Evolutionary conservation across 768 basidiomycete genomes (phyloP), one percentile per base, ranked within the genome.

Genomic region (Mycena sanguinolenta): DNA sequence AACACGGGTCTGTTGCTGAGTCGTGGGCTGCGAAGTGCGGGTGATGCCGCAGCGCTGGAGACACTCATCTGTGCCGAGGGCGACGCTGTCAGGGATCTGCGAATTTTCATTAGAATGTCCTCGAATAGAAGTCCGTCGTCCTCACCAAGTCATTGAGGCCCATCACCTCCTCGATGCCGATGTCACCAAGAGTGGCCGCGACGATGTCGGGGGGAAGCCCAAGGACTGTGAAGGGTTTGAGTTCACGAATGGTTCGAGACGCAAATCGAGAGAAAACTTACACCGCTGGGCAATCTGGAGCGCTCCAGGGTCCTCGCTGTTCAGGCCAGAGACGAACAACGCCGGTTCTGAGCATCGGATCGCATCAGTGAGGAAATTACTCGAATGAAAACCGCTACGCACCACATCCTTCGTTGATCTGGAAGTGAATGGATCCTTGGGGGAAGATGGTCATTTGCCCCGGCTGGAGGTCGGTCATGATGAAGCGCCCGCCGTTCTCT

Each of bases 401-500:
- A 74, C 73, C 34, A 54, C 73, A 74, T n/a, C 65, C 67, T 9
- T 54, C 52, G 52, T 74, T 74, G 52, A 67, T 34, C 61, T 74
- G 63, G 67, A 74, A 74, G 49, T 73, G 72, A 6, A 75, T 69
- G 2, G 69, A 63, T 16, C 72, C 72, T 64, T 64, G 27, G 39
- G 75, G 54, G 63, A 69, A 65, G 53, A 72, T 21, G n/a, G 75
- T 67, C 59, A 64, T 19, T 65, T 74, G 7, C 49, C 63, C 27
- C 27, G 72, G 28, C 36, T 62, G 50, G 58, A 73, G 58, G 30
- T 67, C 65, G 52, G 62, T 70, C 69, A 72, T 9, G 67, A 74
- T 62, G 44, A 74, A 72, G 63, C 73, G 73, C 50, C 59, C 73
- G 36, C 52, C 52, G 65, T 74, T 74, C 68, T 74, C 73, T 30